Evolutionary conservation across 495 filamentous ascomycete genomes (phyloP).

Genomic region (Xylaria flabelliformis): DNA sequence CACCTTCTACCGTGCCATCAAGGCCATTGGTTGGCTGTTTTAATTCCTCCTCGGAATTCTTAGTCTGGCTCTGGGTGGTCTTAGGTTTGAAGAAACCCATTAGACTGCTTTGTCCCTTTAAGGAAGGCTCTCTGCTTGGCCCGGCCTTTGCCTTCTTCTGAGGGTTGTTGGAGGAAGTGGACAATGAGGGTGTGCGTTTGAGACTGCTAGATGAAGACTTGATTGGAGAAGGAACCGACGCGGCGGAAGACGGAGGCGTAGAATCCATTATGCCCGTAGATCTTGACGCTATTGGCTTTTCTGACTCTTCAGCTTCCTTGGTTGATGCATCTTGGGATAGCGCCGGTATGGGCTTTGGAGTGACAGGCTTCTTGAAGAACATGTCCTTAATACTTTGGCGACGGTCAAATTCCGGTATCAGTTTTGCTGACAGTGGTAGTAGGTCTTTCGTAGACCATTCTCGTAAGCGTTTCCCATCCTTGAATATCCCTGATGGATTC

Average conservation of each 20-base stretch:
- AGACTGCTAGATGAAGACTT: constrained; percentile 31
- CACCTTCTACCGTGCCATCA: constrained; percentile 29
- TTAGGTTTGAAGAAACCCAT: constrained; percentile 84
- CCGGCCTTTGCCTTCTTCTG: constrained; percentile 50
- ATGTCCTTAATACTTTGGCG: constrained; percentile 90
- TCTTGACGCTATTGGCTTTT: constrained; percentile 1
- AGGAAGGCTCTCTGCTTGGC: constrained; percentile 42
- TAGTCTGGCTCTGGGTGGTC: constrained; percentile 24
- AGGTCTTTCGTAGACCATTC: constrained; percentile 71
- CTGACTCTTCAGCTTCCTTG: constrained; percentile 10
- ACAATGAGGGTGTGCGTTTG: constrained; percentile 45
- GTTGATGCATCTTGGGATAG: constrained; percentile 30
- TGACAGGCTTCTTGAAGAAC: constrained; percentile 67
- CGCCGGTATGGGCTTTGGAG: constrained; percentile 26
- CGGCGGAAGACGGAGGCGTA: constrained; percentile 25
- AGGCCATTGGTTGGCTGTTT: constrained; percentile 18
- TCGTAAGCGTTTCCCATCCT: constrained; percentile 68
- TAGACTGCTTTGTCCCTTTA: constrained; percentile 73
- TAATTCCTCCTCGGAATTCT: constrained; percentile 10
- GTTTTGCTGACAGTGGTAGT: constrained; percentile 76
- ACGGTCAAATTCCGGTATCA: constrained; percentile 86
- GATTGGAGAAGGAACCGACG: constrained; percentile 29
- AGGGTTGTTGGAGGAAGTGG: constrained; percentile 36
- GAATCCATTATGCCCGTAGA: constrained; percentile 27
- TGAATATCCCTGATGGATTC: constrained; percentile 80